Base-by-base conservation (phyloP, 208 protist genomes). In the Lotmaria passim region DNA sequence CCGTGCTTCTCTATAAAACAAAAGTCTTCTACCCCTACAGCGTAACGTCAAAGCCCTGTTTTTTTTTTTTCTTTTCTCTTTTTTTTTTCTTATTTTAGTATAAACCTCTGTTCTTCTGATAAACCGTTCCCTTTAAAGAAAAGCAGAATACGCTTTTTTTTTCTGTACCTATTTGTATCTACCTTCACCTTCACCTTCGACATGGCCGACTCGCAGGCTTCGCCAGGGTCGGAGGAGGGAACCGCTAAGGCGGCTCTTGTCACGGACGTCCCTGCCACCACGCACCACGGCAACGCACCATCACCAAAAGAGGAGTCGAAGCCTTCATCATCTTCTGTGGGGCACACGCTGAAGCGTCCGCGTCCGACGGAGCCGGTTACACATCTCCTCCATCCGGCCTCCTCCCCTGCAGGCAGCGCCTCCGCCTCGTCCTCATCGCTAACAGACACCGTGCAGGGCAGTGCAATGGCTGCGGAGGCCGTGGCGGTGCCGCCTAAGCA, bases 321-420 rank as follows among this genome's bases (percentile, higher is more conserved):
- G 26, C 11, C 46, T 3, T 24, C 41, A 24, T 12, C 3, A 12
- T 6, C 11, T 6, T 15, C 58, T 14, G 24, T 19, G 6, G 38
- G 28, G 36, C 12, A 33, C 14, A 34, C 36, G 12, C 7, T 76
- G 44, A 89, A 89, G 53, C 83, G 83, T 26, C 76, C 73, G 7
- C 83, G 83, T 7, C 24, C 50, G 50, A 23, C 52, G 8, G 44
- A 70, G 26, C 76, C 67, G 28, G 59, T 79, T 28, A 81, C 70
- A 2, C 61, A 75, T 21, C 63, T 76, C 50, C 36, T 78, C 33
- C 30, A 41, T 39, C 43, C 53, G 23, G 48, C 68, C 50, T n/a
- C 46, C 48, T 28, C 31, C 14, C 17, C 12, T 21, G 28, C 31
- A 3, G 10, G 7, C 52, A 41, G 12, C 15, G 30, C 15, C 11